Percentiles rank a stretch among this genome's conserved stretches.
Conservation (phyloP, 257 asterid genomes). For the Penstemon newberryi region DNA sequence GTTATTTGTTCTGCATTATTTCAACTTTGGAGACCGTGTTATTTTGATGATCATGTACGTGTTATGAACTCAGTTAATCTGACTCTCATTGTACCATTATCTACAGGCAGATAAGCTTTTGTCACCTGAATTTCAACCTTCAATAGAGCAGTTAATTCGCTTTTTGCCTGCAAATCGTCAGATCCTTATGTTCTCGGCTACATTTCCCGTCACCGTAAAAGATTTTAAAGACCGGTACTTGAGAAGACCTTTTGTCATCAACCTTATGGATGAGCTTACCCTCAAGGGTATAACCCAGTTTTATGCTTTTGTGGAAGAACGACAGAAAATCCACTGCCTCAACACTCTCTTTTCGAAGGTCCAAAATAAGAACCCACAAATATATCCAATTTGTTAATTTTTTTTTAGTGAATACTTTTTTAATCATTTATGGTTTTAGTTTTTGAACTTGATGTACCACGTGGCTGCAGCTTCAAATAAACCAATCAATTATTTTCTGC, state of each 20-base stretch:
- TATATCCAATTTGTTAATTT: background rate
- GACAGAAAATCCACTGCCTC: conserved; percentile 84
- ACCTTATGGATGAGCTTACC: conserved; percentile 82
- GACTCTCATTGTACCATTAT: conserved; percentile 12
- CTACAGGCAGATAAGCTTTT: conserved; percentile 76
- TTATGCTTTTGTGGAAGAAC: conserved; percentile 84
- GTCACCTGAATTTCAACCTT: conserved; percentile 81
- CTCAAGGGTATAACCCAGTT: conserved; percentile 77
- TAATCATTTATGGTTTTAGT: conserved; percentile 14
- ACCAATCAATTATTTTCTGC: conserved; percentile 80
- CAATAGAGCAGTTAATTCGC: conserved; percentile 60
- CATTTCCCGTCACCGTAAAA: conserved; percentile 79
- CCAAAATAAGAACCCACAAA: conserved; percentile 9
- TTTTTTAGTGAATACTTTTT: background rate
- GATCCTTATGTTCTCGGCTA: conserved; percentile 76
- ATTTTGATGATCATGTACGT: conserved; percentile 7
- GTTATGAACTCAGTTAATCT: conserved; percentile 16
- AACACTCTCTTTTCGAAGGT: conserved; percentile 82
- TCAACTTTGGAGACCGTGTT: conserved; percentile 16
- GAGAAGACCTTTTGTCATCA: conserved; percentile 61
- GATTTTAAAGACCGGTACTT: conserved; percentile 66
- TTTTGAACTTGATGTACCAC: conserved; percentile 11
- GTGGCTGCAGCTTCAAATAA: conserved; percentile 67
- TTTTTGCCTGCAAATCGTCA: conserved; percentile 55
- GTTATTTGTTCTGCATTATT: conserved; percentile 20